Percentiles rank a stretch among this genome's conserved stretches.
Evolutionary conservation across 1,139 yeast species (phyloP).

Genomic region (Candida sp.): DNA sequence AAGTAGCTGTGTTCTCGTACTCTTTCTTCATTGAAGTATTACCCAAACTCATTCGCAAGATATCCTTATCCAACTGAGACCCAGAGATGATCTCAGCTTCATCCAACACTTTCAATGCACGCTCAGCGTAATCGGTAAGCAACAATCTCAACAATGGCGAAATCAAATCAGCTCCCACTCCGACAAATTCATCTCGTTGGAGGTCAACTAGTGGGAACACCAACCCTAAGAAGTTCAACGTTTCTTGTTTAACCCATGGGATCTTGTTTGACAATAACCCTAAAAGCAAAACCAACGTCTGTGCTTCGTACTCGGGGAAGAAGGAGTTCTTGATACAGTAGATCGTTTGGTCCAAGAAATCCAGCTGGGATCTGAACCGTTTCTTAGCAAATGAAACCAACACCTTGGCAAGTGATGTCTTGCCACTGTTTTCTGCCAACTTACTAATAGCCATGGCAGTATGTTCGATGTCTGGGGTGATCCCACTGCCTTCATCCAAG

Average conservation of each 20-base stretch:
- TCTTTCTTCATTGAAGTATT: slow-evolving; percentile 78
- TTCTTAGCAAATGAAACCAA: slow-evolving; percentile 77
- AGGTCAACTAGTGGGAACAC: slow-evolving; percentile 81
- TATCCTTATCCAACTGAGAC: slow-evolving; percentile 88
- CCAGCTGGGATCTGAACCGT: slow-evolving; percentile 86
- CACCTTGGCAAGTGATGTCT: slow-evolving; percentile 71
- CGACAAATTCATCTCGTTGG: slow-evolving; percentile 77
- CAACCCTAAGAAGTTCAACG: slow-evolving; percentile 74
- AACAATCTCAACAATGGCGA: slow-evolving; percentile 86
- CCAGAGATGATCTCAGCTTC: slow-evolving; percentile 88
- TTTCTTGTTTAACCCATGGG: slow-evolving; percentile 80
- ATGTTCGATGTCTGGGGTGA: slow-evolving; percentile 54
- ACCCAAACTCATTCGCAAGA: slow-evolving; percentile 90
- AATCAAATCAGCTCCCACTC: slow-evolving; percentile 94
- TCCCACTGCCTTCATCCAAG: slow-evolving; percentile 54
- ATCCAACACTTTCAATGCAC: slow-evolving; percentile 88
- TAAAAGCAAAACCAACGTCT: slow-evolving; percentile 71
- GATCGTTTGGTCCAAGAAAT: slow-evolving; percentile 82
- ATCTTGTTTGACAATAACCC: slow-evolving; percentile 80
- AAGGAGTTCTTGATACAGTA: slow-evolving; percentile 68
- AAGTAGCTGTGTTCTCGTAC: slow-evolving; percentile 83
- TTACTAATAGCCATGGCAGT: slow-evolving; percentile 62
- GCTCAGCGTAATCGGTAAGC: slow-evolving; percentile 86
- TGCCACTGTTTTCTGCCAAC: slow-evolving; percentile 63
- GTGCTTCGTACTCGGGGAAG: slow-evolving; percentile 79